Conservation (phyloP, 2,329 filamentous ascomycete species). For the Venturia aucupariae region DNA sequence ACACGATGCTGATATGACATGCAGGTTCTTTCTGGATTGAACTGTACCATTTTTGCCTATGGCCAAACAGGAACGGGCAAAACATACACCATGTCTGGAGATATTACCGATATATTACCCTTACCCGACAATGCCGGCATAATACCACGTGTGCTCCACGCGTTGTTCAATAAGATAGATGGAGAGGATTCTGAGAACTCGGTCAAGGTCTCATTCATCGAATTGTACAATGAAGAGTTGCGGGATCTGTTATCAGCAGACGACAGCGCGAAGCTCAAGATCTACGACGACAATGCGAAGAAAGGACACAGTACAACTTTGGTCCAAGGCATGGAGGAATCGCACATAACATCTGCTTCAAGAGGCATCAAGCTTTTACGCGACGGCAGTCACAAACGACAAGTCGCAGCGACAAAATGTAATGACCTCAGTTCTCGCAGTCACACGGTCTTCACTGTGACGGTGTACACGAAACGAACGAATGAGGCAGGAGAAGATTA, state of each 20-base stretch:
- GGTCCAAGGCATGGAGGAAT: constrained; percentile 97
- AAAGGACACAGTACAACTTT: constrained; percentile 78
- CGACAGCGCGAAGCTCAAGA: constrained; percentile 80
- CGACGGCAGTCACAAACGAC: constrained; percentile 81
- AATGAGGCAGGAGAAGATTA: constrained; percentile 81
- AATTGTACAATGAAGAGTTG: constrained; percentile 95
- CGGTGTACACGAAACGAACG: constrained; percentile 75
- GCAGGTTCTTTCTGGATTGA: constrained; percentile 87
- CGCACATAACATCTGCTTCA: constrained; percentile 74
- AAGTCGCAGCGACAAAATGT: constrained; percentile 99
- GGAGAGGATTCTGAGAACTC: constrained; percentile 71
- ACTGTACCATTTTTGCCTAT: constrained; percentile 98
- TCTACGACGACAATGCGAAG: constrained; percentile 82
- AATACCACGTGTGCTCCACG: constrained; percentile 81
- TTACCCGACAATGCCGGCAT: constrained; percentile 90
- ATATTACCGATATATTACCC: constrained; percentile 86
- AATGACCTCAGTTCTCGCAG: constrained; percentile 95
- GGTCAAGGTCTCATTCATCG: constrained; percentile 97
- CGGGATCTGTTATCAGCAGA: constrained; percentile 79
- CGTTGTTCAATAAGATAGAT: constrained; percentile 78
- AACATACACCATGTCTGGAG: constrained; percentile 98
- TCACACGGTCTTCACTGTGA: constrained; percentile 96
- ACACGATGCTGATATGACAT: neutral
- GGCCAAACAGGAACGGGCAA: constrained; percentile 97
- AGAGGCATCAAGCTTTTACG: constrained; percentile 85